Percentiles rank a stretch among this genome's conserved stretches.
Evolutionary conservation across 768 basidiomycete genomes (phyloP).

Genomic region (Cyclocybe aegerita): DNA sequence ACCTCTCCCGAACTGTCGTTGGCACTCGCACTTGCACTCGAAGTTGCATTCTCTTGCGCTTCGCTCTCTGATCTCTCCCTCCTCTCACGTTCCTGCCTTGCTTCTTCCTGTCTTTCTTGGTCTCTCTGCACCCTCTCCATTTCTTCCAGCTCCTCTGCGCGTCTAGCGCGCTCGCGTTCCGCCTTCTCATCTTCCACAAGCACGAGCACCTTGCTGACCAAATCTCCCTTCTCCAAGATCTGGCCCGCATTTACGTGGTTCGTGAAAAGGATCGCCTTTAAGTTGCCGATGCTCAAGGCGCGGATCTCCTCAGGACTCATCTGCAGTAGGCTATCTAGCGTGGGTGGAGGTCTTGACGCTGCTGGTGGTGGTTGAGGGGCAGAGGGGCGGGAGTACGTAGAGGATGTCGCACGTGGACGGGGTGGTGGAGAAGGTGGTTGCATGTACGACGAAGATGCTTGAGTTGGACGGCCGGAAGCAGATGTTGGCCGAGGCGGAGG

Average conservation of each 20-base stretch:
- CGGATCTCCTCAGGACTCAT: slow-evolving; percentile 59
- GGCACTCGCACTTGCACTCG: slow-evolving; percentile 4
- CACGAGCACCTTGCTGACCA: slow-evolving; percentile 68
- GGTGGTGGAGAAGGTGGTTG: slow-evolving; percentile 28
- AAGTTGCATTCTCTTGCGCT: background rate
- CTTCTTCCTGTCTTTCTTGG: slow-evolving; percentile 38
- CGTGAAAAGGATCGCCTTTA: slow-evolving; percentile 78
- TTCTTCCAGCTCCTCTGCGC: slow-evolving; percentile 45
- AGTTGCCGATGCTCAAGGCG: slow-evolving; percentile 61
- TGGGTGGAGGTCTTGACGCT: slow-evolving; percentile 49
- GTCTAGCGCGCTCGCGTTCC: slow-evolving; percentile 49
- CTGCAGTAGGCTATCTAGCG: slow-evolving; percentile 66
- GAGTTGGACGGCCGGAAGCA: slow-evolving; percentile 16
- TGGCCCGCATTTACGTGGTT: slow-evolving; percentile 80
- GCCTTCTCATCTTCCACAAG: slow-evolving; percentile 65
- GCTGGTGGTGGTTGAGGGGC: slow-evolving; percentile 42
- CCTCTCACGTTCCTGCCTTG: slow-evolving; percentile 35
- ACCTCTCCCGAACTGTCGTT: slow-evolving; percentile 16
- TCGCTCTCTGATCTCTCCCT: slow-evolving; percentile 16
- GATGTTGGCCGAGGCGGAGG: slow-evolving; percentile 19
- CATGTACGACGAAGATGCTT: slow-evolving; percentile 15
- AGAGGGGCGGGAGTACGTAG: slow-evolving; percentile 26
- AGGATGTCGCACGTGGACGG: slow-evolving; percentile 43
- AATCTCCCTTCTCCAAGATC: slow-evolving; percentile 83
- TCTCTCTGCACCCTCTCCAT: slow-evolving; percentile 38